These are phyloP conservation scores for Alnus glutinosa DNA, from an alignment of 306 rosid species.

Conservation along the genomic window DNA sequence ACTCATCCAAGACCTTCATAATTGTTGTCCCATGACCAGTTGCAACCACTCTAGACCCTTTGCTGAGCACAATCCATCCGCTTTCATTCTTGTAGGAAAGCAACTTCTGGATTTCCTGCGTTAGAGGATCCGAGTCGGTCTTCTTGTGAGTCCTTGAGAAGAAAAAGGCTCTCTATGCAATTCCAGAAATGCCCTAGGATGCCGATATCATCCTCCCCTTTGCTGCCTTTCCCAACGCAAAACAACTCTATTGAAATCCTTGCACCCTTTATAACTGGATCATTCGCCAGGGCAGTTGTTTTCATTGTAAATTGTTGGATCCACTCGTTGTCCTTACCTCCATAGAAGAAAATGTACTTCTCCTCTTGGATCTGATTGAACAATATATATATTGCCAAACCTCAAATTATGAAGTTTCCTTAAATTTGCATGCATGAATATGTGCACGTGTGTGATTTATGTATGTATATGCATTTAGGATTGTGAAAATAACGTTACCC, in stretches of 20 bases:
- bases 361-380: conserved; percentile 32
- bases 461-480: too few relatives aligned
- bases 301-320: conserved; percentile 41
- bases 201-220: conserved; percentile 34
- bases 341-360: conserved; percentile 47
- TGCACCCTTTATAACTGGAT: conserved; percentile 34
- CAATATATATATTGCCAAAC: background rate
- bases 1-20: conserved; percentile 41
- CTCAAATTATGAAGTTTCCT: background rate
- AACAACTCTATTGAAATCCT: conserved; percentile 39
- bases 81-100: conserved; percentile 54
- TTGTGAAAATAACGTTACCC: too few relatives aligned
- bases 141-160: conserved; percentile 30
- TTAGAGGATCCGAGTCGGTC: background rate
- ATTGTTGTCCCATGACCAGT: conserved; percentile 42
- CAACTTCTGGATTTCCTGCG: conserved; percentile 49
- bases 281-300: conserved; percentile 28
- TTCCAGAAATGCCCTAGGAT: conserved; percentile 48
- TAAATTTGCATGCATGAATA: background rate
- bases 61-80: conserved; percentile 53
- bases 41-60: conserved; percentile 38
- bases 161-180: conserved; percentile 41
- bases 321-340: conserved; percentile 49
- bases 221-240: conserved; percentile 32
- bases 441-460: too few relatives aligned